phyloP scores from a whole-genome alignment of 208 protist species.

The Trypanosomatidae sp. region DNA sequence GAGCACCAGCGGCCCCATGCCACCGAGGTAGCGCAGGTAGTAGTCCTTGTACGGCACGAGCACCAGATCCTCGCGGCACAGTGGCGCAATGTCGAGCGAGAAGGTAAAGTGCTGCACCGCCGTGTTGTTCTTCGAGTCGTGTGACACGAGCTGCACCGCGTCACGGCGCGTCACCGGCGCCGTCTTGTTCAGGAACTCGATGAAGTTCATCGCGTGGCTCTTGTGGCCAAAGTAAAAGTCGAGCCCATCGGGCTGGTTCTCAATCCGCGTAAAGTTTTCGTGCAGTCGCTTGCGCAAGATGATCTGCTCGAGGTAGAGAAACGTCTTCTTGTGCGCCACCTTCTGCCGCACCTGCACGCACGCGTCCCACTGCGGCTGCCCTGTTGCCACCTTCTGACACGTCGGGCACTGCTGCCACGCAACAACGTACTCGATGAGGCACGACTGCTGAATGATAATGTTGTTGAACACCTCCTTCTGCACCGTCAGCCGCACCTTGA shows the following conservation, averaged over 20 bases:
- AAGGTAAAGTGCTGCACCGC: conserved; percentile 97
- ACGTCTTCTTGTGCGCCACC: conserved; percentile 98
- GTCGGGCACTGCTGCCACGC: conserved; percentile 93
- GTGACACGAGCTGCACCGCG: conserved; percentile 94
- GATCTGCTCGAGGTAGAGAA: conserved; percentile 98
- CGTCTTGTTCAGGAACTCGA: conserved; percentile 92
- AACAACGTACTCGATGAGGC: conserved; percentile 97
- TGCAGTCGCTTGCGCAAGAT: conserved; percentile 97
- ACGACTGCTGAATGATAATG: conserved; percentile 95
- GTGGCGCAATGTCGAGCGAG: conserved; percentile 95
- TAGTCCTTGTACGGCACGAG: conserved; percentile 85
- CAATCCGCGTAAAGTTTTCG: conserved; percentile 91
- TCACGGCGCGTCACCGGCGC: conserved; percentile 87
- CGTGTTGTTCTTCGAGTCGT: conserved; percentile 98
- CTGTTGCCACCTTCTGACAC: conserved; percentile 93
- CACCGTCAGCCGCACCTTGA: conserved; percentile 98
- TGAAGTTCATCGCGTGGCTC: conserved; percentile 93
- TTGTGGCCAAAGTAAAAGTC: conserved; percentile 98
- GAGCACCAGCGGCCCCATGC: conserved; percentile 89
- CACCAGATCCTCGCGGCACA: conserved; percentile 95
- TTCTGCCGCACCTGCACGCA: conserved; percentile 98
- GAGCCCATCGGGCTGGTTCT: conserved; percentile 92
- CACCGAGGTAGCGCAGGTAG: conserved; percentile 64
- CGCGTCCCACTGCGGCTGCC: conserved; percentile 96
- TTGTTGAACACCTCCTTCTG: conserved; percentile 95